Conservation (phyloP, 345 rosid species). For the Melastoma malabathricum region DNA sequence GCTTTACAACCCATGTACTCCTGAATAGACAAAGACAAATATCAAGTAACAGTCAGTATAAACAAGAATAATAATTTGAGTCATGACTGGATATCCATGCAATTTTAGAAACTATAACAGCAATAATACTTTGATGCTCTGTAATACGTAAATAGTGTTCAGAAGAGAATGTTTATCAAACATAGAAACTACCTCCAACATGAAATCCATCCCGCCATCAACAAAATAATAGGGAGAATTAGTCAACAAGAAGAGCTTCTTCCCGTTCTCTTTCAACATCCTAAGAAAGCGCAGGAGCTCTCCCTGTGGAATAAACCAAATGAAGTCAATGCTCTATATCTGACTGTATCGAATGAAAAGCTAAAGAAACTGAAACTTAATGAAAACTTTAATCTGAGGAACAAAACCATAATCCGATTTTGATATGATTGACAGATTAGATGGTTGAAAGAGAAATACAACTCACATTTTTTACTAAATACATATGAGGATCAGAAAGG, state of each 20-base stretch:
- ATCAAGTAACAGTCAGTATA: neutral
- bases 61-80: conserved; percentile 1
- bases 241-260: conserved; percentile 84
- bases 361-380: too few relatives aligned
- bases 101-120: too few relatives aligned
- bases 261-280: conserved; percentile 77
- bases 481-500: conserved; percentile 70
- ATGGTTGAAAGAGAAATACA: neutral
- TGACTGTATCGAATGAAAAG: neutral
- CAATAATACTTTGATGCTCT: too few relatives aligned
- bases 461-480: conserved; percentile 72
- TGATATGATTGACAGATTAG: neutral
- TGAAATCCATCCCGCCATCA: conserved; percentile 89
- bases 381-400: conserved; percentile 3
- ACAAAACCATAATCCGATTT: conserved; percentile 2
- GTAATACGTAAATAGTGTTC: too few relatives aligned
- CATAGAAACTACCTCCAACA: conserved; percentile 61
- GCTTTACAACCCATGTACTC: conserved; percentile 48
- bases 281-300: conserved; percentile 49
- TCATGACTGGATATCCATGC: too few relatives aligned
- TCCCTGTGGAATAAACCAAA: conserved; percentile 29
- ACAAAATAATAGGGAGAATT: conserved; percentile 93
- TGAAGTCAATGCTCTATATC: conserved; percentile 4
- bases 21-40: conserved; percentile 26
- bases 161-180: neutral